These are phyloP conservation scores for Nicotiana otophora DNA, from an alignment of 257 asterid genomes.

Conservation along the genomic window DNA sequence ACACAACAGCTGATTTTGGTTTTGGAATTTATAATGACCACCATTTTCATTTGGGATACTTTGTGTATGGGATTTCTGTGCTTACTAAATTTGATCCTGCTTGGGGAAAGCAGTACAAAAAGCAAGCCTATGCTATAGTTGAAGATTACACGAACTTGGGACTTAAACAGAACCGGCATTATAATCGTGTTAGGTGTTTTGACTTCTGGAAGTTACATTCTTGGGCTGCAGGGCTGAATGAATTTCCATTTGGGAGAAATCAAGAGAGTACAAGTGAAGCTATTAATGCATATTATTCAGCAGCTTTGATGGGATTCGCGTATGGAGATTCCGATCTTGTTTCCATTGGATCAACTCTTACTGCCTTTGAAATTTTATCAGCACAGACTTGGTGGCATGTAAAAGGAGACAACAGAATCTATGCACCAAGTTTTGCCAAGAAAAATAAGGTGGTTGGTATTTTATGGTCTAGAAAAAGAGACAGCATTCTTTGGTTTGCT, in stretches of 20 bases:
- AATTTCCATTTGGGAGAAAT: slow-evolving; percentile 81
- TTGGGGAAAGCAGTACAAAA: slow-evolving; percentile 80
- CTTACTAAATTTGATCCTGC: slow-evolving; percentile 71
- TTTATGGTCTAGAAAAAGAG: slow-evolving; percentile 82
- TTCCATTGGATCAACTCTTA: slow-evolving; percentile 55
- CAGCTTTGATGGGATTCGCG: slow-evolving; percentile 82
- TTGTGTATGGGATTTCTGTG: slow-evolving; percentile 72
- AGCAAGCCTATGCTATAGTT: slow-evolving; percentile 71
- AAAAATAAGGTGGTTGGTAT: slow-evolving; percentile 82
- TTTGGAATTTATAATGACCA: slow-evolving; percentile 87
- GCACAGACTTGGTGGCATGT: slow-evolving; percentile 97
- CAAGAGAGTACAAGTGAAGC: slow-evolving; percentile 98
- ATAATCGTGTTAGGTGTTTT: slow-evolving; percentile 73
- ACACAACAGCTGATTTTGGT: slow-evolving; percentile 84
- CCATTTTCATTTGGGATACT: slow-evolving; percentile 86
- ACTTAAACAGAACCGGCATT: slow-evolving; percentile 35
- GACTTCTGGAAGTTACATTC: slow-evolving; percentile 86
- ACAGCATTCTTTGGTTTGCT: slow-evolving; percentile 88
- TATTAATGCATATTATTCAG: slow-evolving; percentile 82
- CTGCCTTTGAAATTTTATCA: slow-evolving; percentile 66
- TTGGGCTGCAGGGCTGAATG: slow-evolving; percentile 94
- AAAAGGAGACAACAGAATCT: slow-evolving; percentile 36
- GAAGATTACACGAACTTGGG: slow-evolving; percentile 76
- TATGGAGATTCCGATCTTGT: slow-evolving; percentile 81
- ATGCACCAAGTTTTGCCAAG: slow-evolving; percentile 47